phyloP scores from a whole-genome alignment of 345 rosid genomes.

The Brassica cretica region DNA sequence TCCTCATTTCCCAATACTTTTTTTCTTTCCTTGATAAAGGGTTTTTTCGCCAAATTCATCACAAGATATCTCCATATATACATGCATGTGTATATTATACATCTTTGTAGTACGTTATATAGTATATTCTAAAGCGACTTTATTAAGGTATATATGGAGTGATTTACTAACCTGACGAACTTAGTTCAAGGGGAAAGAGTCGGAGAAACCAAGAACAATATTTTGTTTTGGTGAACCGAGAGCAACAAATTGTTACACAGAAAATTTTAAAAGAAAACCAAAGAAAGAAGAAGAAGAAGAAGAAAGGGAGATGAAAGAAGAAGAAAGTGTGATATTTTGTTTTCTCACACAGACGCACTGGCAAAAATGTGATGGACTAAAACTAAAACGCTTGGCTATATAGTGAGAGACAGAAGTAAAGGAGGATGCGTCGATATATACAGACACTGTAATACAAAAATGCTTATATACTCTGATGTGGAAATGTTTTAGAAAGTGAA shows the following conservation, averaged over 20 bases:
- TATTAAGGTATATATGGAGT: not conserved
- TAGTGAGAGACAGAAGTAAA: not conserved
- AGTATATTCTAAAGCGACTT: not conserved
- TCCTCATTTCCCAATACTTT: not conserved
- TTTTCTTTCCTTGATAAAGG: not conserved
- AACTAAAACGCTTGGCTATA: constrained; percentile 19
- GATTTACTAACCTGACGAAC: constrained; percentile 1
- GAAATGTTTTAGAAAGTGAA: not conserved
- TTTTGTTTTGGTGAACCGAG: not conserved
- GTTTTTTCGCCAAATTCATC: not conserved
- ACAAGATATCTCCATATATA: not conserved
- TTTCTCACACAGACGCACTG: not conserved
- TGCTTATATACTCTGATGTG: not conserved
- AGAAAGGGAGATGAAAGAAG: not conserved
- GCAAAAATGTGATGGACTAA: not conserved
- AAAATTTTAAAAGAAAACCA: not conserved
- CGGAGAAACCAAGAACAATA: constrained; percentile 27
- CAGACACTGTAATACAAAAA: not conserved
- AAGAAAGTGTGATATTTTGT: not conserved
- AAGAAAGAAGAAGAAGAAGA: constrained; percentile 2
- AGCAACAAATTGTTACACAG: not conserved
- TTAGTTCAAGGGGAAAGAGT: not conserved
- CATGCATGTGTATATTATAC: constrained; percentile 12
- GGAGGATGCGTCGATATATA: not conserved
- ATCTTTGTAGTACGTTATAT: not conserved